These are phyloP conservation scores for Chlorella vulgaris DNA, from an alignment of 139 green algal genomes.

Conservation along the genomic window DNA sequence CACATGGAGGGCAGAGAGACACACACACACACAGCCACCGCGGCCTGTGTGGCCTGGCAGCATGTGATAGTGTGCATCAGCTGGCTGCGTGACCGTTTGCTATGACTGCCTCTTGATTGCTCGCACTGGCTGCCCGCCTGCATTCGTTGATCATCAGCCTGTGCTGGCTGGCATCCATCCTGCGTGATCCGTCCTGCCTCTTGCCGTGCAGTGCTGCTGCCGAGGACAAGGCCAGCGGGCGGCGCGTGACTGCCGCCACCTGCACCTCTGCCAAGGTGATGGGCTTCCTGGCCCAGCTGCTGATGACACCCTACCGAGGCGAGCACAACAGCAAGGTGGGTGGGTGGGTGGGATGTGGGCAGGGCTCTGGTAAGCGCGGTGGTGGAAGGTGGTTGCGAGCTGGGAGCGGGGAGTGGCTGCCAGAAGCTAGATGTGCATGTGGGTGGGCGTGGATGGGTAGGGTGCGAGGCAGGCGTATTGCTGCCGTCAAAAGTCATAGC, in stretches of 20 bases:
- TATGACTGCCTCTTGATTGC: neutral
- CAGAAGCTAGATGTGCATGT: too few species aligned
- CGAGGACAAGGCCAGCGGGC: constrained; percentile 31
- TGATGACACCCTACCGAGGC: constrained; percentile 35
- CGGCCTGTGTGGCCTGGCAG: too few species aligned
- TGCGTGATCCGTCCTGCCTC: neutral
- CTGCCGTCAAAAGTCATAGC: too few species aligned
- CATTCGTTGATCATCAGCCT: neutral
- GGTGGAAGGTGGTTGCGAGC: too few species aligned
- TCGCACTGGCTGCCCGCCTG: neutral
- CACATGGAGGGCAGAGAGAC: too few species aligned
- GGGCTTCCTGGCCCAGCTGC: constrained; percentile 43
- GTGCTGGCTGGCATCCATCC: neutral
- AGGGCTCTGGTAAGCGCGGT: too few species aligned
- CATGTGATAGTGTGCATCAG: neutral
- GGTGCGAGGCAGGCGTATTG: too few species aligned
- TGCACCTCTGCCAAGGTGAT: constrained; percentile 42
- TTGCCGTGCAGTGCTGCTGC: constrained; percentile 13
- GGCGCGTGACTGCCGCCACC: constrained; percentile 3
- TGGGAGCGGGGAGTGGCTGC: too few species aligned
- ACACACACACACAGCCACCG: too few species aligned
- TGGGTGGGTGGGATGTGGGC: neutral
- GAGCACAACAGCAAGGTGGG: constrained; percentile 24
- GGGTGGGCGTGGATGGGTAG: too few species aligned
- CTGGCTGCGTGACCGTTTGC: too few species aligned